Percentiles rank a stretch among this genome's conserved stretches.
phyloP scores from a whole-genome alignment of 306 rosid species.

The Cucumis melo region DNA sequence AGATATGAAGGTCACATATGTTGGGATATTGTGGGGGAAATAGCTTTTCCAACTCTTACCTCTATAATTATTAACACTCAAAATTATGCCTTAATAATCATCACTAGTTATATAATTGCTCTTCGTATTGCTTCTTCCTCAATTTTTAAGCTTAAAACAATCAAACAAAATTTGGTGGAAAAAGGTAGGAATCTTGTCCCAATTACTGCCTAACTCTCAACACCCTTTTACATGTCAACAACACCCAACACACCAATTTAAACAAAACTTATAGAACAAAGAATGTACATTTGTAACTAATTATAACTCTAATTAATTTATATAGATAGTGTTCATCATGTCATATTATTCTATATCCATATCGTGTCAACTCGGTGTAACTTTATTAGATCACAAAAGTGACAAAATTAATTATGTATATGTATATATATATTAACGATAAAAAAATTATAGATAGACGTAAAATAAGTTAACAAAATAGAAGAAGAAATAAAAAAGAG shows the following conservation, averaged over 20 bases:
- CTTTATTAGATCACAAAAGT: too few species aligned
- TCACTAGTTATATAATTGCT: not conserved
- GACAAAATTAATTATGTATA: too few species aligned
- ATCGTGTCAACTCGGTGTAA: too few species aligned
- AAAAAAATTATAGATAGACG: too few species aligned
- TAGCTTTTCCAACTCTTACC: not conserved
- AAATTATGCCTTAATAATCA: not conserved
- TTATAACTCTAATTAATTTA: too few species aligned
- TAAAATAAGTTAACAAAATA: too few species aligned
- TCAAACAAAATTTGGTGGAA: not conserved
- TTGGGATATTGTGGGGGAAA: slow-evolving; percentile 6
- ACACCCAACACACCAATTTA: not conserved
- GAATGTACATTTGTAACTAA: too few species aligned
- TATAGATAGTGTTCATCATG: too few species aligned
- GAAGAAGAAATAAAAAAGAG: too few species aligned
- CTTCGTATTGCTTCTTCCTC: slow-evolving; percentile 6
- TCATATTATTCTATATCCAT: too few species aligned
- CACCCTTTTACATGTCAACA: not conserved
- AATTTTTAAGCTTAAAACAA: not conserved
- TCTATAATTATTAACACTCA: not conserved
- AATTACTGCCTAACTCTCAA: not conserved
- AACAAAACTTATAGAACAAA: not conserved
- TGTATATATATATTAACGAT: too few species aligned
- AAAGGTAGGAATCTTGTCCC: slow-evolving; percentile 1
- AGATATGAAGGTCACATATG: slow-evolving; percentile 8